phyloP scores from a whole-genome alignment of 345 rosid genomes.

The Eucalyptus curtisii region DNA sequence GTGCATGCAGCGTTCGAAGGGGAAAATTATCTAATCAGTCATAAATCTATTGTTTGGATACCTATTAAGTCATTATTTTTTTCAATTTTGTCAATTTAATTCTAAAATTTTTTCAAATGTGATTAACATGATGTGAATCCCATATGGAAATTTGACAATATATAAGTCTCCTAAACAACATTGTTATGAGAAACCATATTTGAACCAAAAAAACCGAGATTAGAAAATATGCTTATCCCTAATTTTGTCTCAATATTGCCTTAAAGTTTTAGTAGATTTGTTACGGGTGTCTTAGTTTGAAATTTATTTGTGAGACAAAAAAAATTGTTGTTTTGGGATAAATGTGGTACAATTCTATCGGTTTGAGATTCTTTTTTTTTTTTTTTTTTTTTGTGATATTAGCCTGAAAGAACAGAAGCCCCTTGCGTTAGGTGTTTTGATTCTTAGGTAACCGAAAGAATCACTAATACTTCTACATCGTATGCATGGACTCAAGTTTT shows the following conservation, averaged over 20 bases:
- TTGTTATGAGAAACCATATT: neutral
- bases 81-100: too few species aligned
- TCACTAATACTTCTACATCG: neutral
- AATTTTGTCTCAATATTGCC: neutral
- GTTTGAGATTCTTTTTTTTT: neutral
- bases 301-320: too few species aligned
- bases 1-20: too few species aligned
- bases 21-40: too few species aligned
- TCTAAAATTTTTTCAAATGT: too few species aligned
- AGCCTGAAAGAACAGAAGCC: neutral
- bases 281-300: neutral
- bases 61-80: too few species aligned
- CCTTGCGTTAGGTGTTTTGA: neutral
- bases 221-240: neutral
- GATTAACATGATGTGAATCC: too few species aligned
- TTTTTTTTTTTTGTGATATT: too few species aligned
- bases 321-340: neutral
- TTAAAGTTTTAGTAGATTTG: neutral
- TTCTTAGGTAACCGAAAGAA: neutral
- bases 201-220: neutral
- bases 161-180: neutral
- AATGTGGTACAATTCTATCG: rapidly evolving
- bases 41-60: too few species aligned
- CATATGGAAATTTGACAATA: too few species aligned
- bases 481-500: neutral